phyloP scores from a whole-genome alignment of 345 rosid genomes.

The Heritiera fomes region DNA sequence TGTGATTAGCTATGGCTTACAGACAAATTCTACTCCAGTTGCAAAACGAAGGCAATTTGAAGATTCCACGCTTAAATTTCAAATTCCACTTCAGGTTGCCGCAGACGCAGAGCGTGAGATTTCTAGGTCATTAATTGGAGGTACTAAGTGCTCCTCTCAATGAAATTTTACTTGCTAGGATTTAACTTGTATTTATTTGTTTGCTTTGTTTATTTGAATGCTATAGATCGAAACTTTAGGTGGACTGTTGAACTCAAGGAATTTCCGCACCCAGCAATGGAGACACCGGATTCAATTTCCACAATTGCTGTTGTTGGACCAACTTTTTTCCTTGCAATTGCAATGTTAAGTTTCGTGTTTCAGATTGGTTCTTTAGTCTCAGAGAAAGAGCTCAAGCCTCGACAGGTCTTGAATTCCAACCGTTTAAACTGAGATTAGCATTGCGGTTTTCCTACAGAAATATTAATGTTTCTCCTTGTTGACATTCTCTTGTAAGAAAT shows the following conservation, averaged over 20 bases:
- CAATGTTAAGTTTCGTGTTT: conserved; percentile 88
- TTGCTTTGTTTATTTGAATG: not conserved
- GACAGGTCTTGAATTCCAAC: conserved; percentile 56
- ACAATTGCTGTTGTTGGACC: conserved; percentile 61
- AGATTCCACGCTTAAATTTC: conserved; percentile 88
- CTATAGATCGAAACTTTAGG: conserved; percentile 57
- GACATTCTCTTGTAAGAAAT: not conserved
- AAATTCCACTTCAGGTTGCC: conserved; percentile 84
- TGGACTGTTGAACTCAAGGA: conserved; percentile 86
- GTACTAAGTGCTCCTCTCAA: conserved; percentile 32
- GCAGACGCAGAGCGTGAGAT: conserved; percentile 95
- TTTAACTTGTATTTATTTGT: not conserved
- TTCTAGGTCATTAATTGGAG: conserved; percentile 73
- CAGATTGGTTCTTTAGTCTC: conserved; percentile 71
- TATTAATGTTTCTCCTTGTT: not conserved
- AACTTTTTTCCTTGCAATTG: conserved; percentile 81
- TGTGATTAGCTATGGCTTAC: conserved; percentile 74
- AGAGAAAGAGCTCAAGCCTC: conserved; percentile 96
- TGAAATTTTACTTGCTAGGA: not conserved
- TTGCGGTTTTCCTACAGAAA: not conserved
- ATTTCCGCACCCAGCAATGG: conserved; percentile 73
- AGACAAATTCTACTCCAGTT: conserved; percentile 75
- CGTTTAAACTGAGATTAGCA: conserved; percentile 1
- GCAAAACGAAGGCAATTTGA: conserved; percentile 53
- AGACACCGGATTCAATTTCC: conserved; percentile 25